Evolutionary conservation across 192 early-diverging fungal genomes (phyloP), one percentile per base, ranked within the genome.

Genomic region (Podila epicladia): DNA sequence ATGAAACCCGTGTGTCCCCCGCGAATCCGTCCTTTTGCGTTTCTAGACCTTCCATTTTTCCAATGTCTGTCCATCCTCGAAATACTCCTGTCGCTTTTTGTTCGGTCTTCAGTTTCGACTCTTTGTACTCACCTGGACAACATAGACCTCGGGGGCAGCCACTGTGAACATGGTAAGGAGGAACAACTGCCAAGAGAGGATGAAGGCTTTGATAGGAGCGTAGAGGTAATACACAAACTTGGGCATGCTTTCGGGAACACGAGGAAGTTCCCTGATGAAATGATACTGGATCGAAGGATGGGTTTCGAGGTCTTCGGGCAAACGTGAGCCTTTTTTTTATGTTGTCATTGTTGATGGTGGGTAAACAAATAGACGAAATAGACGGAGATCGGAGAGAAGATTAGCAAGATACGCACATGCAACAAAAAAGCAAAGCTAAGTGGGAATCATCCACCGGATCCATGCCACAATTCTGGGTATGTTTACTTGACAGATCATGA

Each of bases 81-180:
- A 1, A 22, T 9, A 6, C n/a, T 55, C 53, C 20, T 55, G 5
- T 55, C 53, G n/a, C 24, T 1, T 55, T 24, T 26, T 55, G 24
- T 55, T 24, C 6, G 11, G 17, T 38, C 20, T 5, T 45, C 33
- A 29, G 32, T 31, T 38, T 59, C 29, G 45, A 20, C 58, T 19
- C 48, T 29, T 33, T 20, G 26, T 50, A 67, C 72, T 64, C 88
- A 93, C 94, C 87, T 97, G 95, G 22, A 97, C 85, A 61, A 97
- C 67, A 37, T 97, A 86, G 66, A 84, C 88, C 59, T 92, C 88
- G 13, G 93, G 90, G 20, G 73, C 74, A 57, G 87, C 79, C 33
- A 94, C 86, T 1, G 66, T 58, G 58, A 87, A 83, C 45, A 91
- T 72, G 71, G 94, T 82, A 37, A 91, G 45, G 82, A 86, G 88